Percentiles rank a stretch among this genome's conserved stretches.
Conservation (phyloP, 2,329 filamentous ascomycete species). For the Verticillium nonalfalfae region DNA sequence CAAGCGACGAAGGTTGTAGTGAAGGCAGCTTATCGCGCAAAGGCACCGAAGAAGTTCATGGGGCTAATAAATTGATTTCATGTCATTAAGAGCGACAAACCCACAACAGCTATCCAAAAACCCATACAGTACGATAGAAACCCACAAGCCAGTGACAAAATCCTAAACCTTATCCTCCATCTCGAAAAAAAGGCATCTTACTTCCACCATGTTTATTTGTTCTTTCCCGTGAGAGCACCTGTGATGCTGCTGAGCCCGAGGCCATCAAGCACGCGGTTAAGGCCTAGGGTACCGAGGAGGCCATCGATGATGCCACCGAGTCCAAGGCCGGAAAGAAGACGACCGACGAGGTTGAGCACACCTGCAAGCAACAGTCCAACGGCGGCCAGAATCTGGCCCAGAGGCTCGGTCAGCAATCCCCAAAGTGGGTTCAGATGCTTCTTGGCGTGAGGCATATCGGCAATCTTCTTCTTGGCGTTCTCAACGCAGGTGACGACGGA, state of each 20-base stretch:
- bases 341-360: slow-evolving; percentile 78
- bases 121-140: too few relatives aligned
- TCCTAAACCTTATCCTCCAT: too few relatives aligned
- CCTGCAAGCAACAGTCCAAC: slow-evolving; percentile 78
- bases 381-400: slow-evolving; percentile 88
- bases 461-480: slow-evolving; percentile 79
- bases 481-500: slow-evolving; percentile 80
- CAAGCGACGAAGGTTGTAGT: too few relatives aligned
- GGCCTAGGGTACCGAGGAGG: slow-evolving; percentile 68
- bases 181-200: too few relatives aligned
- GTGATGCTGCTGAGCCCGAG: slow-evolving; percentile 57
- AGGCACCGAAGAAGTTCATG: too few relatives aligned
- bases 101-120: too few relatives aligned
- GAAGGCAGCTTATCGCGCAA: too few relatives aligned
- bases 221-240: slow-evolving; percentile 34
- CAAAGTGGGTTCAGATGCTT: slow-evolving; percentile 91
- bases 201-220: slow-evolving; percentile 14
- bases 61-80: too few relatives aligned
- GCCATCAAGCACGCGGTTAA: slow-evolving; percentile 67
- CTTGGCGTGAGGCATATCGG: slow-evolving; percentile 90
- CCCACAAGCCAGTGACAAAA: too few relatives aligned
- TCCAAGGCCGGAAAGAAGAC: slow-evolving; percentile 72
- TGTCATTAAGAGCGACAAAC: too few relatives aligned
- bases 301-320: slow-evolving; percentile 76
- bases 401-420: slow-evolving; percentile 73